Percentiles rank a stretch among this genome's conserved stretches.
phyloP scores from a whole-genome alignment of 176 grass and related monocot genomes.

The Miscanthus lutarioriparius region DNA sequence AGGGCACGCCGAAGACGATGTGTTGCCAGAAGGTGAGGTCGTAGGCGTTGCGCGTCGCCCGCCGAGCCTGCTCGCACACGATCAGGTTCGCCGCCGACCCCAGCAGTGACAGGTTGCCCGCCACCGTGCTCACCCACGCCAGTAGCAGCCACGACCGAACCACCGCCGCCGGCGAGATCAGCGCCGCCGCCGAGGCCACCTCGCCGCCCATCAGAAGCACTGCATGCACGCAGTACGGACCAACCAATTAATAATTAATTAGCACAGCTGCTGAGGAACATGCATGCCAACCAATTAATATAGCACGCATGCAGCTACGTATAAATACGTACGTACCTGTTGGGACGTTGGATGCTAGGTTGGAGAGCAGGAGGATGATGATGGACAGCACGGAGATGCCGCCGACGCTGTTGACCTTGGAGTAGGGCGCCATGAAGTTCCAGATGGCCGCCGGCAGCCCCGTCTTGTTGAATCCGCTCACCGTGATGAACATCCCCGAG shows the following conservation, averaged over 20 bases:
- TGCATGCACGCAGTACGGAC: not conserved
- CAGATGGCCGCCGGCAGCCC: constrained; percentile 49
- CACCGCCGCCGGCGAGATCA: constrained; percentile 47
- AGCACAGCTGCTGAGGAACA: too few relatives aligned
- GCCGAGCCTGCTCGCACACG: constrained; percentile 70
- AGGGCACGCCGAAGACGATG: constrained; percentile 59
- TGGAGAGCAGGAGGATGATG: constrained; percentile 71
- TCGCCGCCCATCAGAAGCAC: constrained; percentile 62
- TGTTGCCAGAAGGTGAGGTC: constrained; percentile 74
- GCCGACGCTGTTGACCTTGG: constrained; percentile 51
- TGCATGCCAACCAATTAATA: too few relatives aligned
- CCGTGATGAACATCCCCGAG: too few relatives aligned
- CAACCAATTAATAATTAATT: too few relatives aligned
- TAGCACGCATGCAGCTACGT: too few relatives aligned
- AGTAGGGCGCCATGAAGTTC: constrained; percentile 75
- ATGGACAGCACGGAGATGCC: constrained; percentile 66
- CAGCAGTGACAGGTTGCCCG: constrained; percentile 47
- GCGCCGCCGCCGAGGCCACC: constrained; percentile 48
- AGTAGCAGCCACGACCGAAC: too few relatives aligned
- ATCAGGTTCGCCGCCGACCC: constrained; percentile 87
- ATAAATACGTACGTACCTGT: not conserved
- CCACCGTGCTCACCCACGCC: constrained; percentile 42
- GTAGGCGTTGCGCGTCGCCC: constrained; percentile 51
- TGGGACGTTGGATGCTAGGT: constrained; percentile 76
- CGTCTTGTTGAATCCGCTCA: too few relatives aligned